Percentiles rank a stretch among this genome's conserved stretches.
phyloP scores from a whole-genome alignment of 495 filamentous ascomycete genomes.

The Aspergillus ostianus region DNA sequence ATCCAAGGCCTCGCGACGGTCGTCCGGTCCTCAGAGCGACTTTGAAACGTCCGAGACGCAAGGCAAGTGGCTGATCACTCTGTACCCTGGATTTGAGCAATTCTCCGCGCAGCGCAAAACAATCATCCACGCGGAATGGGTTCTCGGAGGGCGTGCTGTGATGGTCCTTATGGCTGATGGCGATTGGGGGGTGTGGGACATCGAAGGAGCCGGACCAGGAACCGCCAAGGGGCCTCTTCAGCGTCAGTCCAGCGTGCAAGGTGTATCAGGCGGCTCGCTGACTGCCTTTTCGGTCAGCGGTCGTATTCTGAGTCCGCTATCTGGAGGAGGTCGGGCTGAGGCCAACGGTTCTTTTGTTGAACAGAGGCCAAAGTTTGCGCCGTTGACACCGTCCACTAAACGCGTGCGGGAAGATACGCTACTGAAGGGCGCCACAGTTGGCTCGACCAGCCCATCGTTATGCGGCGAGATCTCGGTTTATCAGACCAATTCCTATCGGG shows the following conservation, averaged over 20 bases:
- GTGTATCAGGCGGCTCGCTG: conserved; percentile 62
- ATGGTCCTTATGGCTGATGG: conserved; percentile 77
- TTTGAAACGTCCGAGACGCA: conserved; percentile 35
- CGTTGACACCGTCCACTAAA: conserved; percentile 82
- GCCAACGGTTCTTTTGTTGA: conserved; percentile 37
- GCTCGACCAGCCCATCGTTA: conserved; percentile 30
- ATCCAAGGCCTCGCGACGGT: conserved; percentile 26
- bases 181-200: conserved; percentile 93
- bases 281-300: conserved; percentile 69
- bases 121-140: conserved; percentile 81
- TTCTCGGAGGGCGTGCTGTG: conserved; percentile 72
- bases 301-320: conserved; percentile 51
- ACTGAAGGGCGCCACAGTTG: conserved; percentile 44
- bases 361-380: conserved; percentile 61
- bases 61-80: conserved; percentile 63
- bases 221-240: conserved; percentile 52
- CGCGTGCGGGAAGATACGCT: conserved; percentile 56
- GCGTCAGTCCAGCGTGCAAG: conserved; percentile 52
- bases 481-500: conserved; percentile 44
- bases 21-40: conserved; percentile 28
- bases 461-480: conserved; percentile 67
- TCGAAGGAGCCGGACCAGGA: conserved; percentile 63
- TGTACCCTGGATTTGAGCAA: conserved; percentile 64
- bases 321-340: conserved; percentile 29
- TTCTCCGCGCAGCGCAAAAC: conserved; percentile 59